Evolutionary conservation across 352 stramenopile genomes (phyloP).

Genomic region (Thalassiosira sp.): DNA sequence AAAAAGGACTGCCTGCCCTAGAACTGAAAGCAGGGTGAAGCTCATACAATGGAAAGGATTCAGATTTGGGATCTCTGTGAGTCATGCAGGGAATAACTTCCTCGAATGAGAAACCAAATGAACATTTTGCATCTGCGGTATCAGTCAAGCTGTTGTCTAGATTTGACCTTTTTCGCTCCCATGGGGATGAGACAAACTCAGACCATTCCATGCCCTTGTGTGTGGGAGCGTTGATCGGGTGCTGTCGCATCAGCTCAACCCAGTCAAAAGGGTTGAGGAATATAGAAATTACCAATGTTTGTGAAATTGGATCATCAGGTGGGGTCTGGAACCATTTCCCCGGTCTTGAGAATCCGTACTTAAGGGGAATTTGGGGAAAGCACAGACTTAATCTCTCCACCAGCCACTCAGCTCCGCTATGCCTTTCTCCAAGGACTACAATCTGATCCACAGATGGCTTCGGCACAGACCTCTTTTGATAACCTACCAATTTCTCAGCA

Average conservation of each 20-base stretch:
- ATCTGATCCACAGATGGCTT: constrained; percentile 43
- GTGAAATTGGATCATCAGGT: background rate
- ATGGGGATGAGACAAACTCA: constrained; percentile 44
- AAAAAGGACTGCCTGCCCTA: constrained; percentile 29
- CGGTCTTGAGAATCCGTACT: constrained; percentile 43
- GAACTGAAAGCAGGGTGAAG: constrained; percentile 24
- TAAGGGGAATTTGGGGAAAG: constrained; percentile 33
- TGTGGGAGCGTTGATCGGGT: constrained; percentile 47
- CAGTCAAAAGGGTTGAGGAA: constrained; percentile 50
- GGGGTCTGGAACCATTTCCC: constrained; percentile 49
- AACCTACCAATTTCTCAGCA: constrained; percentile 45
- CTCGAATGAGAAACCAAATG: constrained; percentile 39
- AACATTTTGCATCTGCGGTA: constrained; percentile 24
- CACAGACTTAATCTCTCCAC: constrained; percentile 33
- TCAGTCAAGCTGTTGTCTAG: constrained; percentile 31
- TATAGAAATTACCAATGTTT: constrained; percentile 45
- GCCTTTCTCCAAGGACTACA: constrained; percentile 48
- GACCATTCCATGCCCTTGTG: constrained; percentile 43
- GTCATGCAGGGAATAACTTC: constrained; percentile 49
- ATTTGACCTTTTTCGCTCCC: constrained; percentile 35
- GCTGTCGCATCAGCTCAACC: constrained; percentile 46
- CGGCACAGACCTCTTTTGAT: constrained; percentile 29
- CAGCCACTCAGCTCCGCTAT: constrained; percentile 48
- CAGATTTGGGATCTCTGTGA: constrained; percentile 36
- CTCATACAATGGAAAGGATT: constrained; percentile 54